Percentiles rank a stretch among this genome's conserved stretches.
These are phyloP conservation scores for Leccinum barrowsii DNA, from an alignment of 768 basidiomycete species.

Conservation along the genomic window DNA sequence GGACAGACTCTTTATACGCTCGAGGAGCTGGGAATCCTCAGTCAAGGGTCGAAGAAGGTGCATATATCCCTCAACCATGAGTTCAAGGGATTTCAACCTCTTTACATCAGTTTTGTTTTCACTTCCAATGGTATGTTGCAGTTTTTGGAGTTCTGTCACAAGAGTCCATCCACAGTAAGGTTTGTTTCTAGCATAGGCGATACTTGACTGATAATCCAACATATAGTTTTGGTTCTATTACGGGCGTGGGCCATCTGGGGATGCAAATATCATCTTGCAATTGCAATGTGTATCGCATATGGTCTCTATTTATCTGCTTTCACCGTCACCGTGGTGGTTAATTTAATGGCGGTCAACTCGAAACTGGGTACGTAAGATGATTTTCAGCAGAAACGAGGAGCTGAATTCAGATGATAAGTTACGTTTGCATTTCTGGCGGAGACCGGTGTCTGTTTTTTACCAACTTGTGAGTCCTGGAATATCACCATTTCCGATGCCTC, in stretches of 20 bases:
- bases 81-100: neutral
- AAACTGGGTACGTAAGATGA: neutral
- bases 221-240: slow-evolving; percentile 13
- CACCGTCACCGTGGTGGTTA: neutral
- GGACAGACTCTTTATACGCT: slow-evolving; percentile 7
- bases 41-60: slow-evolving; percentile 5
- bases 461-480: neutral
- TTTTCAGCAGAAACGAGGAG: neutral
- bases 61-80: neutral
- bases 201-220: neutral
- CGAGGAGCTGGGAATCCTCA: slow-evolving; percentile 13
- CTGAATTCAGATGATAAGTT: neutral
- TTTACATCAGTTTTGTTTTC: slow-evolving; percentile 8
- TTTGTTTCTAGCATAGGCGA: neutral
- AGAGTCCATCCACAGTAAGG: slow-evolving; percentile 15
- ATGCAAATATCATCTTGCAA: neutral
- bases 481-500: neutral
- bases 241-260: slow-evolving; percentile 19
- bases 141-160: neutral
- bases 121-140: neutral
- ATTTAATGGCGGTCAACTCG: neutral
- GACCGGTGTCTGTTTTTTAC: neutral
- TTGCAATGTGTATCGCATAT: neutral
- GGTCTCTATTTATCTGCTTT: neutral
- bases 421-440: neutral